Percentiles rank a stretch among this genome's conserved stretches.
Evolutionary conservation across 2,329 filamentous ascomycete genomes (phyloP).

Genomic region (Chaetomiaceae sp.): DNA sequence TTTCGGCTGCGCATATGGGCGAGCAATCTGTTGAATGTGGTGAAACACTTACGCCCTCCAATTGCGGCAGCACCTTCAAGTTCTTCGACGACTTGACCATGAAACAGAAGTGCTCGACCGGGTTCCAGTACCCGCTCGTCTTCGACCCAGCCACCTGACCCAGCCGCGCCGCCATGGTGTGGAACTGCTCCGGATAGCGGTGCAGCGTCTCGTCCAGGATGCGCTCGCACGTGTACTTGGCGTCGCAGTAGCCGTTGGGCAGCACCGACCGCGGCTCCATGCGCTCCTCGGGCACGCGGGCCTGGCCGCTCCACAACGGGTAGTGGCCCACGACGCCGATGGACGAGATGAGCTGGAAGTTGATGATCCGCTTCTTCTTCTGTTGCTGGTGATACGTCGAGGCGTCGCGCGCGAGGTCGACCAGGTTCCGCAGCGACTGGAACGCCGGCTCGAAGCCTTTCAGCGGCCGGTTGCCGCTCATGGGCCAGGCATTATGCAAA

Average conservation of each 20-base stretch:
- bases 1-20: no score
- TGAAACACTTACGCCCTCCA: not conserved
- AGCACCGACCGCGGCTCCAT: conserved; percentile 35
- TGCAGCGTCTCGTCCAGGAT: conserved; percentile 44
- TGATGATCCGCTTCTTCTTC: conserved; percentile 11
- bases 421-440: conserved; percentile 39
- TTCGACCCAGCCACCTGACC: conserved; percentile 49
- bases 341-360: conserved; percentile 40
- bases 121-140: conserved; percentile 48
- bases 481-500: conserved; percentile 48
- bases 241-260: conserved; percentile 46
- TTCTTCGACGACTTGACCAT: conserved; percentile 37
- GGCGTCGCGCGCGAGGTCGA: conserved; percentile 33
- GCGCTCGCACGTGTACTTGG: conserved; percentile 44
- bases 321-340: conserved; percentile 33
- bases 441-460: conserved; percentile 38
- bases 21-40: no score
- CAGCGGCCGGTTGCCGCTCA: conserved; percentile 37
- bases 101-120: conserved; percentile 44
- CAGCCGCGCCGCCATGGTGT: conserved; percentile 37
- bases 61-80: not conserved
- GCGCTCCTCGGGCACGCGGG: conserved; percentile 38
- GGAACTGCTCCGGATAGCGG: conserved; percentile 34
- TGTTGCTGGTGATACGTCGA: not conserved
- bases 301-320: conserved; percentile 11